Evolutionary conservation across 805 yeast genomes (phyloP), one percentile per base, ranked within the genome.

Genomic region (Ogataea methanolica): DNA sequence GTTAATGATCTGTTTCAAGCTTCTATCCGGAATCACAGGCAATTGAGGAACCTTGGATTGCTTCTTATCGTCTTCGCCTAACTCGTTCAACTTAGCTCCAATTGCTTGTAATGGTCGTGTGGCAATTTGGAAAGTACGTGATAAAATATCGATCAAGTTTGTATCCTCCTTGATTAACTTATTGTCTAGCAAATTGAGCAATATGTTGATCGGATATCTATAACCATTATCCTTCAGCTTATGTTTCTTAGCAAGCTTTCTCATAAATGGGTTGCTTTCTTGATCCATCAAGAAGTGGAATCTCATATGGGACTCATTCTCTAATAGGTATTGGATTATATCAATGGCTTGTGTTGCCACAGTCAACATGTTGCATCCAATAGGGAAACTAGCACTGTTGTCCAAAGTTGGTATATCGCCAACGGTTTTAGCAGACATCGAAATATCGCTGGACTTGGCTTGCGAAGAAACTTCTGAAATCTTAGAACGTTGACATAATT

Each of bases 341-440:
- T 88, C 96, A 40, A 91, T 72, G 4, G 84, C 76, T 58, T 89
- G 96, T 41, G 80, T 82, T 0, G 91, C 91, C 21, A 89, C 85
- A 11, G 78, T 70, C 11, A 83, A 67, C 0, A 92, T 86, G 0
- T 91, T 78, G 17, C 85, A 76, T 16, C 81, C 84, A 6, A 70
- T 58, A 2, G 94, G 92, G 44, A 54, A 79, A 56, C 52, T 65
- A 50, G 50, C 42, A 51, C 47, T 52, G 29, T 49, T 49, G n/a
- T 49, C 58, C 34, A 49, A 17, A 26, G 42, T 31, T 23, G 31
- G 45, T 26, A 29, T 38, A n/a, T 42, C 35, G 5, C 31, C 31
- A 26, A 9, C 31, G 9, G 31, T 26, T 3, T 26, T 26, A 26
- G 46, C 37, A 8, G 44, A 37, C 36, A 51, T 50, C 12, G 34